Conservation (phyloP, 495 filamentous ascomycete genomes). For the Daldinia bambusicola region DNA sequence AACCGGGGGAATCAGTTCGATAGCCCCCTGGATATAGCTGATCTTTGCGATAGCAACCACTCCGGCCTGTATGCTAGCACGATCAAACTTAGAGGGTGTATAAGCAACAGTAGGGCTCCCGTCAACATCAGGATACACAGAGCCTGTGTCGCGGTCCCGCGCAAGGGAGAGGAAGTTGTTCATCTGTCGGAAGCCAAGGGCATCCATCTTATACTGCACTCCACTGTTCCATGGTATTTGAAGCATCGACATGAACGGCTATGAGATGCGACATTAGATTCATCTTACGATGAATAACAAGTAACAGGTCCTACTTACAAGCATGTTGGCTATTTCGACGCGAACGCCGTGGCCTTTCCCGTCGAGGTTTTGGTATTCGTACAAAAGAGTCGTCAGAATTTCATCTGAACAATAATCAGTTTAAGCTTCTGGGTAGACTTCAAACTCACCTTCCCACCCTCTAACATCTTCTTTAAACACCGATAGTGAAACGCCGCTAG, state of each 20-base stretch:
- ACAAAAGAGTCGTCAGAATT: slow-evolving; percentile 72
- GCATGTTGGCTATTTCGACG: slow-evolving; percentile 69
- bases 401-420: slow-evolving; percentile 39
- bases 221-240: slow-evolving; percentile 68
- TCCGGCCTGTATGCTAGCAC: slow-evolving; percentile 67
- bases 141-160: slow-evolving; percentile 71
- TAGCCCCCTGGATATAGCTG: slow-evolving; percentile 71
- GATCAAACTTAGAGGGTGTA: slow-evolving; percentile 67
- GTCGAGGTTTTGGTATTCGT: slow-evolving; percentile 76
- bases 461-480: slow-evolving; percentile 67
- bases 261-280: neutral
- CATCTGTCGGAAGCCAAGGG: slow-evolving; percentile 65
- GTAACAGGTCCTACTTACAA: slow-evolving; percentile 1
- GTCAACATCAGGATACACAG: slow-evolving; percentile 72
- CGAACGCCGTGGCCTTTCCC: slow-evolving; percentile 75
- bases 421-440: too few species aligned
- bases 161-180: slow-evolving; percentile 68
- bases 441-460: slow-evolving; percentile 69
- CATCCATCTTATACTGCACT: slow-evolving; percentile 68
- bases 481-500: slow-evolving; percentile 63
- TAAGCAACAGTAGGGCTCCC: slow-evolving; percentile 69
- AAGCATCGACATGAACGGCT: slow-evolving; percentile 50
- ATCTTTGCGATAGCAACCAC: slow-evolving; percentile 70
- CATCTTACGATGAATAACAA: neutral
- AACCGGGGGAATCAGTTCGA: slow-evolving; percentile 67